Evolutionary conservation across 768 basidiomycete genomes (phyloP), one percentile per base, ranked within the genome.

Genomic region (Calocybe indica): DNA sequence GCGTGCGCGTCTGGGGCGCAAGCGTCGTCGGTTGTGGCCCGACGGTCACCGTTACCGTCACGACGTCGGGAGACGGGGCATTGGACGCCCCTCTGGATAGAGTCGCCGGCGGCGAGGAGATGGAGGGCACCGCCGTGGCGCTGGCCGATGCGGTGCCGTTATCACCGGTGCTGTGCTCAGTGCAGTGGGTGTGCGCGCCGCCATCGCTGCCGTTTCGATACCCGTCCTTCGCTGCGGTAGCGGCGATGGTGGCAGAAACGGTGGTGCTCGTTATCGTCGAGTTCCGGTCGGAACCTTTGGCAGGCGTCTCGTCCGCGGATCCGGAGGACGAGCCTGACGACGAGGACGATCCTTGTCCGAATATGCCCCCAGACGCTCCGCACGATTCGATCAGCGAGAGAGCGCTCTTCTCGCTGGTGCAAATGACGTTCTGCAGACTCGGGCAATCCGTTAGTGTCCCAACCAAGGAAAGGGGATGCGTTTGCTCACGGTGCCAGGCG

Each of bases 321-420:
- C n/a, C n/a, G n/a, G n/a, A n/a, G n/a, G n/a, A n/a, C n/a, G n/a
- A n/a, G n/a, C n/a, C 22, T 4, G 22, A 22, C 4, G 22, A 22
- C 22, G 22, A 22, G 22, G 22, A 22, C 22, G 22, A 22, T 22
- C 22, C 22, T 22, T 22, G 22, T 22, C 65, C 63, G 8, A 63
- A 58, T 11, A 76, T 58, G 5, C 70, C 73, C 7, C 73, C 74
- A 11, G 60, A 61, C 1, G 69, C 74, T 10, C 80, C 80, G 30
- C 73, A 66, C 2, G 75, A 68, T 7, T 65, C 47, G 49, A 83
- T 75, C 7, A 74, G 54, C 1, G 72, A 65, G 5, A 67, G 52
- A 0, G 76, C 81, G 28, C 67, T 73, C n/a, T 61, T 62, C 51
- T 71, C 59, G 52, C 72, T 78, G 3, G 79, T 78, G 62, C 81